Percentiles rank a stretch among this genome's conserved stretches.
Conservation (phyloP, 163 green algal genomes). For the Scenedesmus sp. region DNA sequence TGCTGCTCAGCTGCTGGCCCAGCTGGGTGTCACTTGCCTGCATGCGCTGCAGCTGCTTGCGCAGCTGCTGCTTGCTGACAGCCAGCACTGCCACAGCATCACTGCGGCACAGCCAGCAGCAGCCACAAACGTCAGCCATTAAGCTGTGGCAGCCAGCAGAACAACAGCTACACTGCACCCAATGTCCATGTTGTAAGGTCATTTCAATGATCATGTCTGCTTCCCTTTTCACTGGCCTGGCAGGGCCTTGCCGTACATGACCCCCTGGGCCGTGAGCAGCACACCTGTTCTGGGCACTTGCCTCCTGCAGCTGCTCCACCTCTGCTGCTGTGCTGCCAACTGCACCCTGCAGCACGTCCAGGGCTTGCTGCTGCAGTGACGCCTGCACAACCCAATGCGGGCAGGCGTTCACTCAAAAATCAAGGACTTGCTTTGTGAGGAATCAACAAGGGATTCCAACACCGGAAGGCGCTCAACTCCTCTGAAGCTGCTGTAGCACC, state of each 20-base stretch:
- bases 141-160: background rate
- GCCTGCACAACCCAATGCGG: background rate
- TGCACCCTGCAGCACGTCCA: conserved; percentile 77
- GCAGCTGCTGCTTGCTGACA: background rate
- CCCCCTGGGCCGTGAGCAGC: conserved; percentile 94
- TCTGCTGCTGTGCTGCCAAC: conserved; percentile 4
- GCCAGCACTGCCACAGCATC: background rate
- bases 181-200: too few species aligned
- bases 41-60: conserved; percentile 39
- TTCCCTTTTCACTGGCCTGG: background rate
- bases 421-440: background rate
- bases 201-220: background rate
- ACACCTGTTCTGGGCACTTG: conserved; percentile 92
- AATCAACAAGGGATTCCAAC: too few species aligned
- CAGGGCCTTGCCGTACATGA: conserved; percentile 94
- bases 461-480: too few species aligned
- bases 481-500: background rate
- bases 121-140: background rate
- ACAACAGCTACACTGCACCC: background rate
- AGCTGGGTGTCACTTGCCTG: background rate
- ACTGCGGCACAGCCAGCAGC: conserved; percentile 15
- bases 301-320: conserved; percentile 29
- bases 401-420: background rate
- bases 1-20: conserved; percentile 7
- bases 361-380: background rate